Evolutionary conservation across 1,284 basidiomycete species (phyloP).

Genomic region (Ustilago shanxiensis): DNA sequence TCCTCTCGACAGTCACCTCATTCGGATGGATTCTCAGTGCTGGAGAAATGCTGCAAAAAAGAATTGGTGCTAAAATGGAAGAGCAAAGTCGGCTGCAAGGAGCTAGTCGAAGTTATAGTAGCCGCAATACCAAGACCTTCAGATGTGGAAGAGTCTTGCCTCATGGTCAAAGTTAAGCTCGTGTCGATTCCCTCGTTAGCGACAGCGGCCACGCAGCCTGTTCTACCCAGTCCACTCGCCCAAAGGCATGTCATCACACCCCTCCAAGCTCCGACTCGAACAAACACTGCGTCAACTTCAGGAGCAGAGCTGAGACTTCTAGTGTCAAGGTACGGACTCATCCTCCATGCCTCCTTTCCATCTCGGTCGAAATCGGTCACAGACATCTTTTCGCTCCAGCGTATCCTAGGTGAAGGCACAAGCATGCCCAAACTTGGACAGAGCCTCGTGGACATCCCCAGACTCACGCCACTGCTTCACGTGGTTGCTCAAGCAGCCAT

Average conservation of each 20-base stretch:
- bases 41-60: not conserved
- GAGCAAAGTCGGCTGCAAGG: not conserved
- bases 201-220: not conserved
- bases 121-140: not conserved
- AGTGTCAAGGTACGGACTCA: conserved; percentile 32
- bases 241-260: not conserved
- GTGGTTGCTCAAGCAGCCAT: conserved; percentile 31
- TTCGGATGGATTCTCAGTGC: not conserved
- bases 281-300: not conserved
- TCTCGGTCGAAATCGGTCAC: not conserved
- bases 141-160: not conserved
- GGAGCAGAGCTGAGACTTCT: conserved; percentile 16
- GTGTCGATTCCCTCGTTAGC: conserved; percentile 1
- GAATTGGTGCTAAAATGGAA: conserved; percentile 14
- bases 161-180: conserved; percentile 14
- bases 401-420: conserved; percentile 10
- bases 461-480: conserved; percentile 27
- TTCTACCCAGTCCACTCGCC: not conserved
- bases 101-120: conserved; percentile 4
- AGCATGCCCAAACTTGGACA: conserved; percentile 14
- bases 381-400: not conserved
- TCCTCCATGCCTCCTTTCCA: conserved; percentile 11
- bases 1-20: not conserved
- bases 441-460: conserved; percentile 26
- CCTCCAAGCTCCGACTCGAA: not conserved